These are phyloP conservation scores for Keqinozyma sinolaborantium DNA, from an alignment of 1,139 yeast species.

Conservation along the genomic window DNA sequence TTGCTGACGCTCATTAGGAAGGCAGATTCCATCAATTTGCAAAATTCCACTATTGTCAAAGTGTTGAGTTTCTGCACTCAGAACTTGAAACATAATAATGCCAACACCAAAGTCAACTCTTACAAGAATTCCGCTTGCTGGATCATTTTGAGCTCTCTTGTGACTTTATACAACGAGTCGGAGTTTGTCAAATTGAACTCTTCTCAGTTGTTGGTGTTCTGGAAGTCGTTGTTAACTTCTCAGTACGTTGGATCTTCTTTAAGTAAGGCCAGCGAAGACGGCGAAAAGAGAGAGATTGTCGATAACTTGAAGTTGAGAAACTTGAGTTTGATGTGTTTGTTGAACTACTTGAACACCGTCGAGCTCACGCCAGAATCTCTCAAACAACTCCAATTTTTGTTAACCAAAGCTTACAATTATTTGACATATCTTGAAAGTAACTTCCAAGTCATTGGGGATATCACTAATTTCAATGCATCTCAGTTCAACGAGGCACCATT, in stretches of 20 bases:
- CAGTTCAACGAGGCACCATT: constrained; percentile 27
- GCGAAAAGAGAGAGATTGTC: constrained; percentile 26
- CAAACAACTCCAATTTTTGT: constrained; percentile 40
- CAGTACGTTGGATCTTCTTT: constrained; percentile 35
- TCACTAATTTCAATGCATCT: constrained; percentile 28
- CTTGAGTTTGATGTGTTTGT: constrained; percentile 38
- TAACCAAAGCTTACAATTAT: constrained; percentile 42
- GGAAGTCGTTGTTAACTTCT: constrained; percentile 76
- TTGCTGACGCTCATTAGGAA: constrained; percentile 37
- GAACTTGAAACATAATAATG: constrained; percentile 36
- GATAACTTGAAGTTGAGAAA: constrained; percentile 40
- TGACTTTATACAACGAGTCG: constrained; percentile 60
- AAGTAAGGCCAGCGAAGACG: constrained; percentile 17
- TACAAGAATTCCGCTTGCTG: constrained; percentile 47
- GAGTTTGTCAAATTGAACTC: constrained; percentile 67
- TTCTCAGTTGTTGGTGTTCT: constrained; percentile 70
- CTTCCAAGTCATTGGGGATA: constrained; percentile 29
- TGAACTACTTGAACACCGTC: constrained; percentile 37
- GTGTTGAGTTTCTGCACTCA: constrained; percentile 48
- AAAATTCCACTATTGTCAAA: constrained; percentile 39
- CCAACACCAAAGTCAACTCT: constrained; percentile 13
- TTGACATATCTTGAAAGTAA: constrained; percentile 39
- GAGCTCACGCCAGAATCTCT: constrained; percentile 41
- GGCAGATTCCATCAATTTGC: constrained; percentile 34
- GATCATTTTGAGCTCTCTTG: constrained; percentile 74